Evolutionary conservation across 2,329 filamentous ascomycete genomes (phyloP).

Genomic region (Apiospora aurea): DNA sequence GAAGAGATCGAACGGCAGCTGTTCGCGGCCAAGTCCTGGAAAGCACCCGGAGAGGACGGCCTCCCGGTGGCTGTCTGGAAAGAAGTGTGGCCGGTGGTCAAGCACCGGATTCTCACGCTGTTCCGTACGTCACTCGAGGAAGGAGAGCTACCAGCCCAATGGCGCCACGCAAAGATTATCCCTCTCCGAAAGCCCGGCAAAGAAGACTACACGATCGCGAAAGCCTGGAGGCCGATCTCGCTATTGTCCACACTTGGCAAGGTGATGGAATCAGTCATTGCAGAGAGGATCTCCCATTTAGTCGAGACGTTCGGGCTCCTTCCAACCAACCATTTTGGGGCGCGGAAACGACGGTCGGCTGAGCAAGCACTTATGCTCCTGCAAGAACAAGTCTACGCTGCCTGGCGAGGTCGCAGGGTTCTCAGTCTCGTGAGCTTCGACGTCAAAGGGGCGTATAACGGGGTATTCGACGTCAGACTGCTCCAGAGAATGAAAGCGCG

Average conservation of each 20-base stretch:
- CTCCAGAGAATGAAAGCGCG: too few species aligned
- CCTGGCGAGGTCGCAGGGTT: too few species aligned
- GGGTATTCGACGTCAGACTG: too few species aligned
- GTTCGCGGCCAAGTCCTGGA: too few species aligned
- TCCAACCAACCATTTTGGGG: too few species aligned
- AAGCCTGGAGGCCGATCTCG: slow-evolving; percentile 38
- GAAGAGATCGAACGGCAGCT: too few species aligned
- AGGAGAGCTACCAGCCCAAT: slow-evolving; percentile 33
- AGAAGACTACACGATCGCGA: slow-evolving; percentile 28
- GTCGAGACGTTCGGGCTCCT: too few species aligned
- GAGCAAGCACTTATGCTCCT: too few species aligned
- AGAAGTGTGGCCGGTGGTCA: background rate
- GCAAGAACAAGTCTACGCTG: too few species aligned
- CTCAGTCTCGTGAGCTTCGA: too few species aligned
- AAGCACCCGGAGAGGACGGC: slow-evolving; percentile 34
- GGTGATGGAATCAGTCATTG: slow-evolving; percentile 34
- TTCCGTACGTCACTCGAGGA: slow-evolving; percentile 32
- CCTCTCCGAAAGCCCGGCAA: slow-evolving; percentile 37
- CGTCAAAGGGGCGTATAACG: too few species aligned
- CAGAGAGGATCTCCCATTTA: slow-evolving; percentile 39
- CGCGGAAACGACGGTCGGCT: too few species aligned
- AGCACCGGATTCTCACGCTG: slow-evolving; percentile 11
- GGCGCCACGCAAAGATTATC: slow-evolving; percentile 38
- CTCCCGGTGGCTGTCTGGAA: slow-evolving; percentile 28
- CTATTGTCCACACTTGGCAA: slow-evolving; percentile 39